Base-by-base conservation (phyloP, 1,139 yeast genomes). In the Zygosaccharomyces sapae region DNA sequence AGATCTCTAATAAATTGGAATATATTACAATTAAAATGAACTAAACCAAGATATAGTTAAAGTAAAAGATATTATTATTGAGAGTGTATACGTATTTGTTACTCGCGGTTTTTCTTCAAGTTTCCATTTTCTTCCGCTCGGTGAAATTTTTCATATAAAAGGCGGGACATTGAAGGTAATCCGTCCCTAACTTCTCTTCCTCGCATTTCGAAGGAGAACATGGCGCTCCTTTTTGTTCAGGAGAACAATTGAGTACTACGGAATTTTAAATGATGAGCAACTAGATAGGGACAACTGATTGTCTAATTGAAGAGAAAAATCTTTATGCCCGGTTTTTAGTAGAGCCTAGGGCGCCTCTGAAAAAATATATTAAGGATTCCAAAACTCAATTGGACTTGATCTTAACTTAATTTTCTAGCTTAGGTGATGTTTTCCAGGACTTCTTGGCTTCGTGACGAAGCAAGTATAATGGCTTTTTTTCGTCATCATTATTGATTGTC, bases 281-380 rank as follows among this genome's bases (percentile, higher is more conserved):
- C 66, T 54, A 67, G 73, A 69, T 69, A 69, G 73, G 73, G 73
- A 69, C 73, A 69, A 69, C 73, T 63, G 73, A 69, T 51, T 53
- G 45, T 36, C 33, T 31, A 45, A 45, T 58, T 67, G 70, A 64
- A 63, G 73, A 69, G 71, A 61, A 68, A 68, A 58, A 70, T 69
- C 72, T 69, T 60, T 55, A 48, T 44, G 66, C 70, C 71, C 67
- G 57, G 70, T 68, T 67, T 68, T 69, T 69, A 69, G 73, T 69
- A 69, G 73, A 69, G 70, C 73, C 66, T 65, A 45, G 63, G 65
- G 70, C 71, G 62, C 46, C 49, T 49, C 52, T 49, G 52, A 49
- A 35, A 41, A 29, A 38, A 24, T n/a, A 20, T 29, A 16, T 19
- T 22, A 22, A 22, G 7, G 16, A 16, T 10, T 31, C 34, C 19